Percentiles rank a stretch among this genome's conserved stretches.
Evolutionary conservation across 2,329 filamentous ascomycete genomes (phyloP).

Genomic region (Trichoderma sp.): DNA sequence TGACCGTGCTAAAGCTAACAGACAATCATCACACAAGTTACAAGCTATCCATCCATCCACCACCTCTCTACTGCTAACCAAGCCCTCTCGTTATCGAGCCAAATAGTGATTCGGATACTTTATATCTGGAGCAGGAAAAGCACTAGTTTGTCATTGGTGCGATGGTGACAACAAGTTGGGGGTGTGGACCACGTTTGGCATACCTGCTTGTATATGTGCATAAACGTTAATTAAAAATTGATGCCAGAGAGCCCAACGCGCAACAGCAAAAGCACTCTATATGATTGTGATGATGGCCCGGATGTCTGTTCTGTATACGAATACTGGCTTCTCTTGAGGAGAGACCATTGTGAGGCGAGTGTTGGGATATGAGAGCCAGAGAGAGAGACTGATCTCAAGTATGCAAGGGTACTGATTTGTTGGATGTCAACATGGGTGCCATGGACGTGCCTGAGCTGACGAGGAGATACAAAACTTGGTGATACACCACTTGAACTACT

Average conservation of each 20-base stretch:
- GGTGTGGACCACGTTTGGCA: conserved; percentile 1
- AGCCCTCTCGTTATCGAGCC: background rate
- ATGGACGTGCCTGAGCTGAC: background rate
- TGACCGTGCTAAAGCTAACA: background rate
- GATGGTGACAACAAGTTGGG: background rate
- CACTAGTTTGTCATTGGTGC: background rate
- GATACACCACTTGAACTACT: background rate
- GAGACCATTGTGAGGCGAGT: background rate
- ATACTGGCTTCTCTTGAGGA: background rate
- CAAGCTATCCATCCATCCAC: background rate
- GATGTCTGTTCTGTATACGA: background rate
- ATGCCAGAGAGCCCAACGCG: background rate
- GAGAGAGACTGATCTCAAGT: background rate
- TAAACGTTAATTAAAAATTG: background rate
- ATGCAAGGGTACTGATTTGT: background rate
- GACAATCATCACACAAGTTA: background rate
- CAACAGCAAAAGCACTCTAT: background rate
- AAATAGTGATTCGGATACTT: background rate
- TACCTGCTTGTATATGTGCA: background rate
- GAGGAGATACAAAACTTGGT: background rate
- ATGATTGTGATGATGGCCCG: background rate
- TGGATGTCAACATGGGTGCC: background rate
- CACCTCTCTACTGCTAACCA: background rate
- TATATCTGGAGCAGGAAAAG: background rate
- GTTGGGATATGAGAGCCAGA: background rate